Conservation (phyloP, 495 filamentous ascomycete genomes). For the Podospora appendiculata region DNA sequence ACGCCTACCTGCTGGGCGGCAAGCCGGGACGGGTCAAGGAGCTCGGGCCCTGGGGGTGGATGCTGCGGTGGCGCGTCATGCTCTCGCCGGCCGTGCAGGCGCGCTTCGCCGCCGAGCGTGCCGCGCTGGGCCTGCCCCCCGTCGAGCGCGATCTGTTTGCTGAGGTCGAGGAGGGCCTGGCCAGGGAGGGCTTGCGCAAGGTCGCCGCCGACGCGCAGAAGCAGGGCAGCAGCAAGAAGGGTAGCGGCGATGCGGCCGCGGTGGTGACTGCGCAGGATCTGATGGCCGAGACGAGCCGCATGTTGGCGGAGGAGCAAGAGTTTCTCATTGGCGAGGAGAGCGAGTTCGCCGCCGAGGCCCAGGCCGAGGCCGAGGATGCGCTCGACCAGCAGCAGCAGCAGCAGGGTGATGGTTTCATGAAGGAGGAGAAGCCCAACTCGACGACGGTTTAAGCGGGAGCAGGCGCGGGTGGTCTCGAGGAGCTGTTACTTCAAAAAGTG, state of each 20-base stretch:
- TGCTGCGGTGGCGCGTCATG: constrained; percentile 77
- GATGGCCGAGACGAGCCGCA: constrained; percentile 31
- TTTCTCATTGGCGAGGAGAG: constrained; percentile 32
- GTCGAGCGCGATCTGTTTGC: not conserved
- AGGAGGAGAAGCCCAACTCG: constrained; percentile 3
- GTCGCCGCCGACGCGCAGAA: not conserved
- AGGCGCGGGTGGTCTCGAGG: too few species aligned
- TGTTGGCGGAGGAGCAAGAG: constrained; percentile 29
- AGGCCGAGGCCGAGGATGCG: constrained; percentile 7
- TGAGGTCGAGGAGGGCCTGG: not conserved
- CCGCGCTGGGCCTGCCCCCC: constrained; percentile 26
- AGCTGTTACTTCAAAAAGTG: too few species aligned
- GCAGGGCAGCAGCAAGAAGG: not conserved
- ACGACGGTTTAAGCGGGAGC: too few species aligned
- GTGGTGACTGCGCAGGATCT: constrained; percentile 14
- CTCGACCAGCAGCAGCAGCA: not conserved
- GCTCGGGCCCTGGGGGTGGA: constrained; percentile 82
- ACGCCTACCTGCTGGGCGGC: constrained; percentile 78
- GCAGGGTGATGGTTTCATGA: constrained; percentile 17
- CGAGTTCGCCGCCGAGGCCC: not conserved
- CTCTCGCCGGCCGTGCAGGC: constrained; percentile 56
- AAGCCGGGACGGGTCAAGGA: constrained; percentile 69
- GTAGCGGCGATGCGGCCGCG: constrained; percentile 29
- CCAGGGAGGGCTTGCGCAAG: not conserved
- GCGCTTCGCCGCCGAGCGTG: constrained; percentile 50